These are phyloP conservation scores for Rhexocercosporidium sp. DNA, from an alignment of 2,329 filamentous ascomycete genomes.

Conservation along the genomic window DNA sequence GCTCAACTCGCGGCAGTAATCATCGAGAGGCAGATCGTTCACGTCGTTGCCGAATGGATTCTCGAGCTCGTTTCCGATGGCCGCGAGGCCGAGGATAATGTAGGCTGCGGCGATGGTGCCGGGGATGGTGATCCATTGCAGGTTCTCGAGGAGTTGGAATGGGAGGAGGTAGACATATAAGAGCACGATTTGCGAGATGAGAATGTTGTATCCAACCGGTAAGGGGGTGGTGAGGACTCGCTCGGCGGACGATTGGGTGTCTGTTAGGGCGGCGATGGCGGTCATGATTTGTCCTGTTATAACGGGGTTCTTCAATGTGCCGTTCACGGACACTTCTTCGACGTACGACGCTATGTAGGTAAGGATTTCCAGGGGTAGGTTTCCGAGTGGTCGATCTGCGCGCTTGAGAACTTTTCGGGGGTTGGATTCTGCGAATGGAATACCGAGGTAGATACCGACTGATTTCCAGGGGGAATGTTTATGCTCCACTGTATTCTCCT, in stretches of 20 bases:
- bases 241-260: constrained; percentile 74
- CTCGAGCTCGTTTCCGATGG: constrained; percentile 82
- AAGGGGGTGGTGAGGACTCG: constrained; percentile 83
- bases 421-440: constrained; percentile 79
- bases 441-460: constrained; percentile 73
- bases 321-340: constrained; percentile 39
- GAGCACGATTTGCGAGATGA: constrained; percentile 86
- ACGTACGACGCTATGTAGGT: constrained; percentile 63
- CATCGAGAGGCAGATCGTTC: constrained; percentile 79
- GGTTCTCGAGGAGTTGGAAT: constrained; percentile 72
- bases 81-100: constrained; percentile 79
- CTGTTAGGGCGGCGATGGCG: constrained; percentile 66
- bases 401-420: constrained; percentile 79
- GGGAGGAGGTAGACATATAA: constrained; percentile 81
- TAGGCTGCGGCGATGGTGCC: constrained; percentile 75
- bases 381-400: constrained; percentile 74
- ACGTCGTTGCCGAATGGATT: constrained; percentile 86
- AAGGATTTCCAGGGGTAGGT: constrained; percentile 83
- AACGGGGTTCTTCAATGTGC: constrained; percentile 42
- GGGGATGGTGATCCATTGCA: constrained; percentile 79
- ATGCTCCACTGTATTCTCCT: constrained; percentile 46
- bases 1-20: constrained; percentile 76
- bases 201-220: constrained; percentile 81
- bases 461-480: constrained; percentile 57
- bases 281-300: constrained; percentile 39